Percentiles rank a stretch among this genome's conserved stretches.
phyloP scores from a whole-genome alignment of 352 stramenopile genomes.

The Phytophthora hybrid region DNA sequence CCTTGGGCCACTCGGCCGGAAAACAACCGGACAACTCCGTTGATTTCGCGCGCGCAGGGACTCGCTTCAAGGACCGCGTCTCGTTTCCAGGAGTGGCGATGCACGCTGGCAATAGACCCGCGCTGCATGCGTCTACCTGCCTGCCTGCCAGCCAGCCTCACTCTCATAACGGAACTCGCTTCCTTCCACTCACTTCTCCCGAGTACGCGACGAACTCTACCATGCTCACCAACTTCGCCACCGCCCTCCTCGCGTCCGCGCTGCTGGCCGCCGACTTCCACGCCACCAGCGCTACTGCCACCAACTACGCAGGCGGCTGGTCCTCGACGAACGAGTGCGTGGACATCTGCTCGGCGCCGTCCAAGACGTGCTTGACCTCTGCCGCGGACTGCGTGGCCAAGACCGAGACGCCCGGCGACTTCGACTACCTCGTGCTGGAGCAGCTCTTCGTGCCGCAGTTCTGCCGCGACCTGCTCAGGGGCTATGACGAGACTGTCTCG shows the following conservation, averaged over 20 bases:
- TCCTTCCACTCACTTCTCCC: conserved; percentile 19
- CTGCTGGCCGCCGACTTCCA: conserved; percentile 35
- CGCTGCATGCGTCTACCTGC: neutral
- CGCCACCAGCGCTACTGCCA: conserved; percentile 23
- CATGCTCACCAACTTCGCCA: conserved; percentile 27
- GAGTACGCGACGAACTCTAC: conserved; percentile 18
- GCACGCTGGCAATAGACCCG: conserved; percentile 20
- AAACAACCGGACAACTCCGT: conserved; percentile 25
- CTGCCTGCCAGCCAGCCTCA: neutral
- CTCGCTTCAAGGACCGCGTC: conserved; percentile 21
- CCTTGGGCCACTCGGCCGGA: conserved; percentile 1
- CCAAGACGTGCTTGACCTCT: conserved; percentile 65
- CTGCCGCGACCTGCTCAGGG: conserved; percentile 76
- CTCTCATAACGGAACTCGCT: conserved; percentile 28
- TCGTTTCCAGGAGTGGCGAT: conserved; percentile 13
- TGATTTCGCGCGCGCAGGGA: conserved; percentile 18
- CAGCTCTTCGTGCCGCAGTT: conserved; percentile 85
- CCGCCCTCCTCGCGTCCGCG: conserved; percentile 25
- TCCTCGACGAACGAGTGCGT: conserved; percentile 58
- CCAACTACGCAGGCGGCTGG: conserved; percentile 71
- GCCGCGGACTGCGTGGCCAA: conserved; percentile 63
- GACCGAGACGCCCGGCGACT: conserved; percentile 66
- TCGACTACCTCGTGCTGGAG: conserved; percentile 81
- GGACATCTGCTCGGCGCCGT: conserved; percentile 75
- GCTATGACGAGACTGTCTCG: conserved; percentile 69